Evolutionary conservation across 345 rosid genomes (phyloP), one percentile per base, ranked within the genome.

Genomic region (Euphorbia peplus): DNA sequence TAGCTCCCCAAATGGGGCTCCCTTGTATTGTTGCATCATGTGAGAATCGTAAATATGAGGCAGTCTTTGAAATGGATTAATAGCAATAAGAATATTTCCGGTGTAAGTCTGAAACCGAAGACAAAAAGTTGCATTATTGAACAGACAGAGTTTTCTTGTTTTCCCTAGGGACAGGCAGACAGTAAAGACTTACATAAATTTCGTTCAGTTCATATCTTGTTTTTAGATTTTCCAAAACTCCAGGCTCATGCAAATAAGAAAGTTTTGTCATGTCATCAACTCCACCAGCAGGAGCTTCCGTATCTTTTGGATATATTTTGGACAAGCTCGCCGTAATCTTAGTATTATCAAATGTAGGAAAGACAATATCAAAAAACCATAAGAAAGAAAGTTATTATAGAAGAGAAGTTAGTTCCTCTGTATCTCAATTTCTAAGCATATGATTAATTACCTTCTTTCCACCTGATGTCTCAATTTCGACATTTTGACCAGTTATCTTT

Each of bases 251-350:
- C 77, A 92, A 73, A 75, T 92, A 92, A 16, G 98, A 92, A 11
- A 92, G 86, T 82, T 90, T 92, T 67, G 96, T 90, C 98, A 92
- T 92, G 82, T 90, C 98, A 88, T 92, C 98, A 70, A 92, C 96
- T 55, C 98, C 98, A 39, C 95, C 98, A 24, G 95, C 81, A 19
- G 96, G 93, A 71, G 96, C 97, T 84, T 93, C 98, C 77, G 83
- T 76, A 74, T 93, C 98, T 52, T 88, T 88, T 13, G 98, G 98
- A 65, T 85, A 88, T 72, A 88, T 61, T 76, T 84, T 90, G 35
- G 96, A 83, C 67, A 93, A 61, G 30, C 79, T 85, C 60, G 89
- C 86, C 30, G 82, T 87, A 64, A 93, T 55, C 97, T 92, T 75
- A 57, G 67, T 53, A 42, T 69, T 42, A 14, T 16, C 24, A 66